Conservation (phyloP, 2,329 filamentous ascomycete species). For the Monosporascus sp. region DNA sequence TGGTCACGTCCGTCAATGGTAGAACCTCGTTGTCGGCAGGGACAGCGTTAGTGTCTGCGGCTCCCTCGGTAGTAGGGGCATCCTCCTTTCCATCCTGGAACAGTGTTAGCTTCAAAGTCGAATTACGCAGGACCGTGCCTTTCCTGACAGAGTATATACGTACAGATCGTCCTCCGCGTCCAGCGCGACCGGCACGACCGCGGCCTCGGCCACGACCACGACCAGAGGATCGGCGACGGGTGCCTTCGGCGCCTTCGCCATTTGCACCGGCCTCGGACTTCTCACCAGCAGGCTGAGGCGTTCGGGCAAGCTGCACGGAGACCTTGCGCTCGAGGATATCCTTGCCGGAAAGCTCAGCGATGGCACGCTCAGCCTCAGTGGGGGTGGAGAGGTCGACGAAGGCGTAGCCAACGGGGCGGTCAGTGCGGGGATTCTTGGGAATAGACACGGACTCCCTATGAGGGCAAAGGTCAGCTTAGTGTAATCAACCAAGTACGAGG, state of each 20-base stretch:
- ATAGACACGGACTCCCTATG: conserved; percentile 95
- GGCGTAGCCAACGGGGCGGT: conserved; percentile 95
- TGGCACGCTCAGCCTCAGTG: conserved; percentile 90
- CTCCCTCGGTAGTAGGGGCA: conserved; percentile 38
- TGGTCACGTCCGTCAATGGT: conserved; percentile 52
- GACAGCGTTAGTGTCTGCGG: conserved; percentile 41
- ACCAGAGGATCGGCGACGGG: conserved; percentile 57
- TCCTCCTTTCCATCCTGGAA: conserved; percentile 39
- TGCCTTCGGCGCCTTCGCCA: conserved; percentile 68
- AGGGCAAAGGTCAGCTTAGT: conserved; percentile 17
- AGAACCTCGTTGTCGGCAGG: conserved; percentile 48
- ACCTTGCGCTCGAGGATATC: conserved; percentile 98
- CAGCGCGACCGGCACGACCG: conserved; percentile 61
- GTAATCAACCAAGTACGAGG: not conserved
- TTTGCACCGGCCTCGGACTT: conserved; percentile 65
- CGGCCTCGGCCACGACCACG: conserved; percentile 63
- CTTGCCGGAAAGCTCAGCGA: conserved; percentile 91
- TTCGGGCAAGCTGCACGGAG: conserved; percentile 96
- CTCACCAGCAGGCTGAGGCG: conserved; percentile 81
- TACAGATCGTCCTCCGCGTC: conserved; percentile 55
- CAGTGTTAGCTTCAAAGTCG: conserved; percentile 11
- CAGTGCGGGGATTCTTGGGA: conserved; percentile 98
- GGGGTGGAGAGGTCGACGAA: conserved; percentile 97
- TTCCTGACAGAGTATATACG: conserved; percentile 22
- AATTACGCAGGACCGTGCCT: not conserved